Base-by-base conservation (phyloP, 2,329 filamentous ascomycete species). In the Colletotrichum musicola region DNA sequence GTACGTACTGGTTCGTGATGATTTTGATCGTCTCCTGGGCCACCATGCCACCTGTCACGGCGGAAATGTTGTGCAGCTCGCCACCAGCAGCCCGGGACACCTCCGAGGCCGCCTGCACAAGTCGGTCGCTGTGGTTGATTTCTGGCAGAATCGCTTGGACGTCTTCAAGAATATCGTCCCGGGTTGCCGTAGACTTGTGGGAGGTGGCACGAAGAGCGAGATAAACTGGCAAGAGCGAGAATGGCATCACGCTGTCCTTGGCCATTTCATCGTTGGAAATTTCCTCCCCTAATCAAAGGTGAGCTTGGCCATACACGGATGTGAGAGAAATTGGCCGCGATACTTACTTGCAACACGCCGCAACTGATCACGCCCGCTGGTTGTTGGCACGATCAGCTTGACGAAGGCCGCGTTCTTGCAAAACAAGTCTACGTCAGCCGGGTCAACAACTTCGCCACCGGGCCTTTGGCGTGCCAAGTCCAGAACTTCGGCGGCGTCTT, bases 21-120 rank as follows among this genome's bases (percentile, higher is more conserved):
- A 95, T 88, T 79, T 99, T 99, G 82, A 99, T 97, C 71, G 95
- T 89, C 82, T 99, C 96, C 80, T 99, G 97, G n/a, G 95, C 94
- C 55, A 97, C 92, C 83, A 99, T 92, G 3, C 96, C 97, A 35
- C 96, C 97, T 1, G 91, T 92, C 64, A 97, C 82, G 27, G 95
- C 91, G 38, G 95, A 92, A 64, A 97, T 93, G 77, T 98, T 98
- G 82, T 99, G 96, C 68, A 99, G 83, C 79, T 99, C 97, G 62
- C 90, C 93, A 30, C 93, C 93, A 55, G 89, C 90, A 42, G 93
- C 92, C 68, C 97, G 89, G 40, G 91, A 88, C 50, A 94, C 85
- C 78, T 95, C 92, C 68, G 89, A 82, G 1, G 89, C 86, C 14
- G 87, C 84, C 73, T 89, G 81, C 25, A 77, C 68, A 27, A 91